These are phyloP conservation scores for Grigorovia humatica DNA, from an alignment of 805 yeast genomes.

Conservation along the genomic window DNA sequence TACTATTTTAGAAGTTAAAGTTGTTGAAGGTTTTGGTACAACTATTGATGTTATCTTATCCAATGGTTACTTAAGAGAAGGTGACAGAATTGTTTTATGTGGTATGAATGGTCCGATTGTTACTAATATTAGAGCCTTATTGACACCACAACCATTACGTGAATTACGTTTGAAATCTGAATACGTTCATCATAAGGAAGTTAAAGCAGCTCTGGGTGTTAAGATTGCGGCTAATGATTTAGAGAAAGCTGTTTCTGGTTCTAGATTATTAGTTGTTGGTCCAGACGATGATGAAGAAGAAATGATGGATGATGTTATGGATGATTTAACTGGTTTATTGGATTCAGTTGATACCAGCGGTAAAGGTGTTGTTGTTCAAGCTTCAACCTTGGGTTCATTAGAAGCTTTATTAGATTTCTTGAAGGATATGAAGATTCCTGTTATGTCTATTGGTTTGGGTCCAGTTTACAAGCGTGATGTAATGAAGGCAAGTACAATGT, in stretches of 20 bases:
- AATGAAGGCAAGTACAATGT: slow-evolving; percentile 94
- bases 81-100: slow-evolving; percentile 90
- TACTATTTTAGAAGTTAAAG: slow-evolving; percentile 93
- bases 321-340: slow-evolving; percentile 86
- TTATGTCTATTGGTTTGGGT: slow-evolving; percentile 95
- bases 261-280: slow-evolving; percentile 87
- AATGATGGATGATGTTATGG: slow-evolving; percentile 96
- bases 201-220: slow-evolving; percentile 98
- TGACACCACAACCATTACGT: slow-evolving; percentile 96
- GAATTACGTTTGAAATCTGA: slow-evolving; percentile 96
- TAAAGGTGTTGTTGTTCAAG: slow-evolving; percentile 96
- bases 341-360: slow-evolving; percentile 94
- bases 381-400: slow-evolving; percentile 94
- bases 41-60: slow-evolving; percentile 96
- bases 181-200: slow-evolving; percentile 92
- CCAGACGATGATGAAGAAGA: slow-evolving; percentile 98
- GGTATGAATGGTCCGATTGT: slow-evolving; percentile 98
- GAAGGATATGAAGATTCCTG: slow-evolving; percentile 98
- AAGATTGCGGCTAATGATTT: slow-evolving; percentile 96
- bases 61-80: slow-evolving; percentile 92
- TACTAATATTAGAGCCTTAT: slow-evolving; percentile 86
- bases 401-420: slow-evolving; percentile 96
- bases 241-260: slow-evolving; percentile 98
- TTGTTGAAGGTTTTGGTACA: slow-evolving; percentile 96
- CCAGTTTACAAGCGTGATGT: slow-evolving; percentile 98